Evolutionary conservation across 108 stramenopile species (phyloP).

Genomic region (Cyclotella cryptica): DNA sequence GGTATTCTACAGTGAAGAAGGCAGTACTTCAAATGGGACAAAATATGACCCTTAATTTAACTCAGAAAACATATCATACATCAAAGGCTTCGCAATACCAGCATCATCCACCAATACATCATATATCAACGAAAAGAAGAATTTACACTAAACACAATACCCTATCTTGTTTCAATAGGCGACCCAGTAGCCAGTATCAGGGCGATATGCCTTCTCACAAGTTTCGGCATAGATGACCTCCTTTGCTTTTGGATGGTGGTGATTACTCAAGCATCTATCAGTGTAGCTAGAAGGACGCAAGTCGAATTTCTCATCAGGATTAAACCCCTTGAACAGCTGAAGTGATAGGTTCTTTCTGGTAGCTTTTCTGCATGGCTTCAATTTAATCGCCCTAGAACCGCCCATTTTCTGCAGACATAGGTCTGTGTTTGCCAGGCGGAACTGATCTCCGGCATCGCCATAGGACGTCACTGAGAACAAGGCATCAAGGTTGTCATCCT

Average conservation of each 20-base stretch:
- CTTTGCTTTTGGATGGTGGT: conserved; percentile 27
- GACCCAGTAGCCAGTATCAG: conserved; percentile 21
- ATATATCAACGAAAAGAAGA: neutral
- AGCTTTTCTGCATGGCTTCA: conserved; percentile 19
- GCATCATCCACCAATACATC: no score
- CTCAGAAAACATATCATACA: no score
- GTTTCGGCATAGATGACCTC: conserved; percentile 25
- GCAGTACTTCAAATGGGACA: no score
- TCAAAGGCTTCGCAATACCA: no score
- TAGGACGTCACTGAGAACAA: neutral
- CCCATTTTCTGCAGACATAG: conserved; percentile 19
- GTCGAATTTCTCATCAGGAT: conserved; percentile 9
- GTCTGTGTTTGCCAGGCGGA: neutral
- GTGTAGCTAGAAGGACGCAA: conserved; percentile 5
- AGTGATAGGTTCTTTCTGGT: conserved; percentile 1
- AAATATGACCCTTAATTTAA: no score
- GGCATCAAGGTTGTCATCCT: conserved; percentile 6
- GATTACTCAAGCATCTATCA: conserved; percentile 32
- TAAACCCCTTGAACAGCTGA: conserved; percentile 14
- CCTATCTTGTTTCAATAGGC: conserved; percentile 3
- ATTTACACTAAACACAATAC: neutral
- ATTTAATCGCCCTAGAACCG: neutral
- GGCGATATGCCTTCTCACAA: conserved; percentile 15
- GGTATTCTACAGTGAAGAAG: no score
- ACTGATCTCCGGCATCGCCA: conserved; percentile 16